Percentiles rank a stretch among this genome's conserved stretches.
Conservation (phyloP, 2,329 filamentous ascomycete species). For the Aspergillus melleus region DNA sequence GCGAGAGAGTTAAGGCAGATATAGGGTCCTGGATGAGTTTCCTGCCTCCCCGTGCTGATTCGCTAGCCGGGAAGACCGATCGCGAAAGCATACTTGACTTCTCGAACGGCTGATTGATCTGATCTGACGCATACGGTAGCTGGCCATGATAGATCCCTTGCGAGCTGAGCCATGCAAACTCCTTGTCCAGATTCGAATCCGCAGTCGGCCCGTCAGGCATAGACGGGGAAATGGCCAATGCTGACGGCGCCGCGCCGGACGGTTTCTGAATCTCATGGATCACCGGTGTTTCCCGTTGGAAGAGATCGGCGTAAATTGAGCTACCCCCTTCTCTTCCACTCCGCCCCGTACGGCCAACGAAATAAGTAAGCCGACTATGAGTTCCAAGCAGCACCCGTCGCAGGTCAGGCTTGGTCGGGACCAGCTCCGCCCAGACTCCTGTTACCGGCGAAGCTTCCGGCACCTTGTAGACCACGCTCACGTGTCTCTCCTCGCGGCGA, state of each 20-base stretch:
- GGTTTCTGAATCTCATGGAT: constrained; percentile 70
- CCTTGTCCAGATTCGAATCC: constrained; percentile 52
- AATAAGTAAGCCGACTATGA: constrained; percentile 73
- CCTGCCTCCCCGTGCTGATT: constrained; percentile 64
- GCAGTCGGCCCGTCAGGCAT: constrained; percentile 60
- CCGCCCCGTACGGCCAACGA: constrained; percentile 73
- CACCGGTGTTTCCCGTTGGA: constrained; percentile 80
- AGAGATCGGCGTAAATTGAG: constrained; percentile 82
- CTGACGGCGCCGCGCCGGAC: constrained; percentile 61
- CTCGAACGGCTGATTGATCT: constrained; percentile 73
- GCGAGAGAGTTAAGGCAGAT: constrained; percentile 78
- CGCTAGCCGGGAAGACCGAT: constrained; percentile 69
- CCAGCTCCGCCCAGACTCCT: constrained; percentile 78
- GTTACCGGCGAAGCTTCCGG: constrained; percentile 75
- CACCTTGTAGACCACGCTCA: constrained; percentile 79
- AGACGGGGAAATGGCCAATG: constrained; percentile 76
- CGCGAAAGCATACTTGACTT: constrained; percentile 76
- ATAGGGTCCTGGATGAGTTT: constrained; percentile 71
- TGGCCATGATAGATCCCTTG: constrained; percentile 88
- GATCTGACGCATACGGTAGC: constrained; percentile 64
- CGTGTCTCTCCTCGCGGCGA: constrained; percentile 87
- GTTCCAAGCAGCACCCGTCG: constrained; percentile 80
- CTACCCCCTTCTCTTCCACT: constrained; percentile 74
- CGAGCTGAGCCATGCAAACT: constrained; percentile 85
- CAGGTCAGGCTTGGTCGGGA: constrained; percentile 68